Conservation (phyloP, 352 stramenopile species). For the Phytopythium kandeliae region DNA sequence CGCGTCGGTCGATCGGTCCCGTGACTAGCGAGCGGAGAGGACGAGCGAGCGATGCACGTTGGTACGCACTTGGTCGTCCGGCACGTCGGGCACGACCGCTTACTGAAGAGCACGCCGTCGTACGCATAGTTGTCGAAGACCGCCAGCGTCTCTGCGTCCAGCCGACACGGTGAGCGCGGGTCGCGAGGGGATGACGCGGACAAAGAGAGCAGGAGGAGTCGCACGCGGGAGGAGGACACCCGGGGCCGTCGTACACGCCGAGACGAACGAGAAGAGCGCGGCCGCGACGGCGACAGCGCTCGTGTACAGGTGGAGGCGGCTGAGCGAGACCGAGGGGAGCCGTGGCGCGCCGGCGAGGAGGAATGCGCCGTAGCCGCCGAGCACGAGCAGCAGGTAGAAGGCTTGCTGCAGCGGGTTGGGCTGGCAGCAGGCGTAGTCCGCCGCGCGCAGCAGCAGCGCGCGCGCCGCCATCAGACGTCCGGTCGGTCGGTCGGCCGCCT, state of each 20-base stretch:
- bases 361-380: constrained; percentile 54
- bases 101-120: constrained; percentile 36
- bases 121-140: constrained; percentile 55
- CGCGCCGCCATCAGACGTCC: constrained; percentile 1
- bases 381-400: constrained; percentile 57
- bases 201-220: constrained; percentile 2
- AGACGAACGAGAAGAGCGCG: constrained; percentile 46
- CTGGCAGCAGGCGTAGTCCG: constrained; percentile 20
- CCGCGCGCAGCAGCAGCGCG: constrained; percentile 3
- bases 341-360: constrained; percentile 34
- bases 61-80: constrained; percentile 33
- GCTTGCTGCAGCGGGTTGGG: constrained; percentile 29
- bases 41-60: too few species aligned
- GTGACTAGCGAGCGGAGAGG: too few species aligned
- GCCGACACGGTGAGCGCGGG: too few species aligned
- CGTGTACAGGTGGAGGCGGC: constrained; percentile 37
- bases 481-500: too few species aligned
- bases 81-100: constrained; percentile 38
- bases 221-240: constrained; percentile 40
- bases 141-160: constrained; percentile 31
- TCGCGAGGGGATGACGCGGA: too few species aligned
- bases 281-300: constrained; percentile 29
- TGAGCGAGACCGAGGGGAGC: constrained; percentile 34
- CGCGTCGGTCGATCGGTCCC: too few species aligned
- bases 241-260: constrained; percentile 30